A percentile compares a stretch with the other conserved stretches of the same genome.
phyloP scores from a whole-genome alignment of 345 rosid species.

The Cardiospermum halicacabum region DNA sequence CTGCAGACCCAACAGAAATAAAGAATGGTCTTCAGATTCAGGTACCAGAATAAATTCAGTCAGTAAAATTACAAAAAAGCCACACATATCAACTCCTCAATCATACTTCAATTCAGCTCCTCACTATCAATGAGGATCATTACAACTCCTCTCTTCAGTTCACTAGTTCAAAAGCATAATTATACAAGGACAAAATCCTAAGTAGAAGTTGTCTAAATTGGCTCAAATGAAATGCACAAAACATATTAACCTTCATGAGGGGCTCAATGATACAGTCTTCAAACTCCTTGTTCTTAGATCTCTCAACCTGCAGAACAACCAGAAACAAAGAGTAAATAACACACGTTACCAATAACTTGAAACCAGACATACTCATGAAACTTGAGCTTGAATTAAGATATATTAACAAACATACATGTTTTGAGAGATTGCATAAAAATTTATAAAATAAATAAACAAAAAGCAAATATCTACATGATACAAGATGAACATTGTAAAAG shows the following conservation, averaged over 20 bases:
- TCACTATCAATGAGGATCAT: conserved; percentile 15
- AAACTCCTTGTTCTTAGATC: conserved; percentile 13
- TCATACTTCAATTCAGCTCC: neutral
- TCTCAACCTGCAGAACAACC: conserved; percentile 21
- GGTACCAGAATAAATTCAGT: conserved; percentile 12
- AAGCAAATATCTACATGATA: neutral
- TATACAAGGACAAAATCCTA: conserved; percentile 5
- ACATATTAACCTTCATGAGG: conserved; percentile 26
- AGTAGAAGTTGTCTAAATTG: neutral
- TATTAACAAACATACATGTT: neutral
- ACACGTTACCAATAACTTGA: neutral
- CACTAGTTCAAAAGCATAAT: conserved; percentile 3
- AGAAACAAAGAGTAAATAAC: too few species aligned
- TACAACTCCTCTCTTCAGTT: conserved; percentile 15
- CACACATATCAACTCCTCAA: neutral
- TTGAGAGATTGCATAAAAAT: neutral
- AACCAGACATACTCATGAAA: neutral
- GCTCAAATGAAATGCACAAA: neutral
- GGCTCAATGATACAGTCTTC: conserved; percentile 4
- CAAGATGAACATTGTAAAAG: conserved; percentile 7
- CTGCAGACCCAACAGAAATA: conserved; percentile 22
- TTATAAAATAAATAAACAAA: conserved; percentile 1
- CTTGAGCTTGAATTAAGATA: neutral
- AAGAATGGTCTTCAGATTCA: conserved; percentile 14
- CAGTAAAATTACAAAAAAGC: neutral